Conservation (phyloP, 768 basidiomycete species). For the Filobasidium floriforme region DNA sequence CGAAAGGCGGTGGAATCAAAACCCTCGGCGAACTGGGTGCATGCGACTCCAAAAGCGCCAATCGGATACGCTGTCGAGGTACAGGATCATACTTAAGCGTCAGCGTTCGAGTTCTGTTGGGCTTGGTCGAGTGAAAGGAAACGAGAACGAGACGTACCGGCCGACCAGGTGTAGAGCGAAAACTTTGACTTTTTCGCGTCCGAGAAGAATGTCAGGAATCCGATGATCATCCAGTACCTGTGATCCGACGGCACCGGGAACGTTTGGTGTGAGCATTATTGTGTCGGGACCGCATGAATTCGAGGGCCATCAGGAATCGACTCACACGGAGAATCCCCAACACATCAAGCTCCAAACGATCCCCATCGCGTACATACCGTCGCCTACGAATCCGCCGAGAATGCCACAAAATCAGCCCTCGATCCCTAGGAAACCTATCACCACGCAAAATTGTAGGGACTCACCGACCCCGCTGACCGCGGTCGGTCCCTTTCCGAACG, state of each 20-base stretch:
- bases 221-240: slow-evolving; percentile 28
- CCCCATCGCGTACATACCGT: slow-evolving; percentile 24
- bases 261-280: too few species aligned
- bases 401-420: background rate
- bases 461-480: slow-evolving; percentile 10
- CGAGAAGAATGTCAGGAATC: slow-evolving; percentile 21
- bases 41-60: slow-evolving; percentile 22
- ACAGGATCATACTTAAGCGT: background rate
- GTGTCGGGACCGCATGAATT: too few species aligned
- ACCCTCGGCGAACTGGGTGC: slow-evolving; percentile 23
- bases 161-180: slow-evolving; percentile 27
- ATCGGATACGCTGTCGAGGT: slow-evolving; percentile 18
- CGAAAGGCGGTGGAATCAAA: slow-evolving; percentile 26
- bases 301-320: background rate
- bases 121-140: too few species aligned
- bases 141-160: background rate
- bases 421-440: too few species aligned
- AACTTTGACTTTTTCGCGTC: slow-evolving; percentile 21
- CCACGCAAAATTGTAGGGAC: too few species aligned
- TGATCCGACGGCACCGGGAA: background rate
- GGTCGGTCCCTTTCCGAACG: slow-evolving; percentile 20
- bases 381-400: slow-evolving; percentile 7
- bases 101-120: background rate
- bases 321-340: slow-evolving; percentile 26
- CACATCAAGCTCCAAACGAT: slow-evolving; percentile 17